These are phyloP conservation scores for Kodamaea anthophila DNA, from an alignment of 1,139 yeast species.

Conservation along the genomic window DNA sequence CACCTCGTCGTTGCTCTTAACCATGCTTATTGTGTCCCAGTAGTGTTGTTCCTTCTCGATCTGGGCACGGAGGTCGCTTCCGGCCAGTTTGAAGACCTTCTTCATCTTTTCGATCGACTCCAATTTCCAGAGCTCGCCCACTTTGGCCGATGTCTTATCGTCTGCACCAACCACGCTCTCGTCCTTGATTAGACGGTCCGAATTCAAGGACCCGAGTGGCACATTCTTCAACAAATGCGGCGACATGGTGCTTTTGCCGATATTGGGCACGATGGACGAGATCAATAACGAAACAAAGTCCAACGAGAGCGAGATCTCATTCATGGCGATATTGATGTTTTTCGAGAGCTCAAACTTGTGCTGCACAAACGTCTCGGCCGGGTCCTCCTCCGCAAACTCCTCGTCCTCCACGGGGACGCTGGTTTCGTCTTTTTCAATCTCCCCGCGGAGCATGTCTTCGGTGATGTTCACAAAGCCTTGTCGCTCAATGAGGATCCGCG, in stretches of 20 bases:
- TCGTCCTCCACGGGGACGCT: slow-evolving; percentile 5
- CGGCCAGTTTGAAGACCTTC: slow-evolving; percentile 44
- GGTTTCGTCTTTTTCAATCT: slow-evolving; percentile 22
- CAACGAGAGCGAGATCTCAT: slow-evolving; percentile 81
- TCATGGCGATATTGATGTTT: slow-evolving; percentile 62
- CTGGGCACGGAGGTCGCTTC: slow-evolving; percentile 47
- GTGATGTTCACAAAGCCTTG: slow-evolving; percentile 43
- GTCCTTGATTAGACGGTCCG: slow-evolving; percentile 45
- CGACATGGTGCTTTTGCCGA: slow-evolving; percentile 84
- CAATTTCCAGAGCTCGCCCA: slow-evolving; percentile 85
- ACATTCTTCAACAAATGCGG: slow-evolving; percentile 75
- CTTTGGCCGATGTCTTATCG: slow-evolving; percentile 28
- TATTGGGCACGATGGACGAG: slow-evolving; percentile 77
- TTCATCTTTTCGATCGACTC: slow-evolving; percentile 60
- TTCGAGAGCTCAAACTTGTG: slow-evolving; percentile 52
- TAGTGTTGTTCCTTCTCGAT: slow-evolving; percentile 60
- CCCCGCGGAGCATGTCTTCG: slow-evolving; percentile 48
- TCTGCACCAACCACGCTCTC: slow-evolving; percentile 13
- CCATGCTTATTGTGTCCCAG: slow-evolving; percentile 59
- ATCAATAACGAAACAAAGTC: slow-evolving; percentile 82
- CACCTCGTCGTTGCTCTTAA: slow-evolving; percentile 58
- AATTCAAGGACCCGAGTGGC: slow-evolving; percentile 73
- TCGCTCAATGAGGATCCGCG: slow-evolving; percentile 34
- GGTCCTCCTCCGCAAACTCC: slow-evolving; percentile 12
- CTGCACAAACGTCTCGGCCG: slow-evolving; percentile 47